Evolutionary conservation across 495 filamentous ascomycete genomes (phyloP), one percentile per base, ranked within the genome.

Genomic region (Neurospora tetraspora): DNA sequence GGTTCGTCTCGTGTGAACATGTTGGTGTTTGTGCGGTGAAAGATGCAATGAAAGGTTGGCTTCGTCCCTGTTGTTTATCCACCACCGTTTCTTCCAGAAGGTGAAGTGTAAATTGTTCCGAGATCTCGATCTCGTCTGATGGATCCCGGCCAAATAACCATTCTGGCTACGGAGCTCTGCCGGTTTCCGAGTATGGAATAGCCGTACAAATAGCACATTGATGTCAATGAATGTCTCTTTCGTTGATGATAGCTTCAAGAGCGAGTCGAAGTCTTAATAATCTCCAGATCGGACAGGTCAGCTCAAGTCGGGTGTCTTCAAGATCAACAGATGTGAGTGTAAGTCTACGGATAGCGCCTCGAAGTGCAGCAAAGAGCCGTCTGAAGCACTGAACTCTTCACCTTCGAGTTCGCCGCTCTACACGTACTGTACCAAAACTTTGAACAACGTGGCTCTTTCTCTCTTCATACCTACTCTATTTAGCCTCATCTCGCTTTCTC

Each of bases 401-500:
- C 53, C 2, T 31, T 61, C 53, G 23, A 61, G 7, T 18, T 34
- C 53, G 2, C 0, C 6, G 23, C 12, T 34, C 53, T 4, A n/a
- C n/a, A n/a, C n/a, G n/a, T n/a, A n/a, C n/a, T n/a, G n/a, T n/a
- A 18, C 53, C 53, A 9, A 61, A 34, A 3, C 11, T 31, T 61
- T 16, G 12, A 34, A 34, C 2, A 9, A 3, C 27, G 12, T 71
- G 18, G 5, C 16, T 69, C 23, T 39, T 37, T n/a, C 42, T 36
- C 40, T 61, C 69, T 70, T 69, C 70, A 73, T 27, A 27, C n/a
- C n/a, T n/a, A n/a, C 4, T 70, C 72, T 76, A 80, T 81, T 80
- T 80, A 79, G 77, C 76, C 79, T 79, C 75, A 80, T 75, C 78
- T 81, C 74, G 76, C 78, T 59, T 72, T 77, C 11, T n/a, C 1